Evolutionary conservation across 2,329 filamentous ascomycete species (phyloP), one percentile per base, ranked within the genome.

Genomic region (Aurifilum marmelostoma): DNA sequence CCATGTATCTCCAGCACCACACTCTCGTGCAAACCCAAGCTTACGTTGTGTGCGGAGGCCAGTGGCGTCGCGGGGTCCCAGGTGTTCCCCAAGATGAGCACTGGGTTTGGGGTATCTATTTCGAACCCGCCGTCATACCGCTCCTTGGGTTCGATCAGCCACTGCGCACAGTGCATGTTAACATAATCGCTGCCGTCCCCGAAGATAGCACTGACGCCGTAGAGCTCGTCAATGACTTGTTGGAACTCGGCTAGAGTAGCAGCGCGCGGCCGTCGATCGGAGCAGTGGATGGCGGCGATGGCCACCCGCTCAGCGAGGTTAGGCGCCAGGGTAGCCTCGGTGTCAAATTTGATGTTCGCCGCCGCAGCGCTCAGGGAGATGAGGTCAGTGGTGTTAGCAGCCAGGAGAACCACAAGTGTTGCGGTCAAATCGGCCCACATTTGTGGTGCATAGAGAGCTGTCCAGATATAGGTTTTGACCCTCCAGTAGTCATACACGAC

Each of bases 1-100:
- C 58, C 58, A 61, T 61, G 32, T 34, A 61, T 27, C 16, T 61
- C 58, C 16, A 61, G 58, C 21, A 61, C 58, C 37, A 61, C 58
- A 61, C 58, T 61, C 21, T 29, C 14, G n/a, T 61, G 14, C 3
- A 61, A 61, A 16, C 58, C 58, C 29, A 29, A 61, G 29, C 58
- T 61, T 21, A 61, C 58, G 37, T 61, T 61, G 58, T 12, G 58
- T 7, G 58, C 58, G 29, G 58, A 37, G 37, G 21, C 32, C 7
- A 61, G 32, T 21, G 58, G 58, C 29, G 58, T 37, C 1, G 5
- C 18, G n/a, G 58, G 32, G 58, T 61, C 58, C 32, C 37, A 61
- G 4, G 58, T 37, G 16, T 61, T 61, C 3, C 58, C 58, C 29
- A 61, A 16, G 32, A 61, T 41, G 29, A 61, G 58, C 32, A 61